Evolutionary conservation across 768 basidiomycete species (phyloP).

Genomic region (Mycena kentingensis): DNA sequence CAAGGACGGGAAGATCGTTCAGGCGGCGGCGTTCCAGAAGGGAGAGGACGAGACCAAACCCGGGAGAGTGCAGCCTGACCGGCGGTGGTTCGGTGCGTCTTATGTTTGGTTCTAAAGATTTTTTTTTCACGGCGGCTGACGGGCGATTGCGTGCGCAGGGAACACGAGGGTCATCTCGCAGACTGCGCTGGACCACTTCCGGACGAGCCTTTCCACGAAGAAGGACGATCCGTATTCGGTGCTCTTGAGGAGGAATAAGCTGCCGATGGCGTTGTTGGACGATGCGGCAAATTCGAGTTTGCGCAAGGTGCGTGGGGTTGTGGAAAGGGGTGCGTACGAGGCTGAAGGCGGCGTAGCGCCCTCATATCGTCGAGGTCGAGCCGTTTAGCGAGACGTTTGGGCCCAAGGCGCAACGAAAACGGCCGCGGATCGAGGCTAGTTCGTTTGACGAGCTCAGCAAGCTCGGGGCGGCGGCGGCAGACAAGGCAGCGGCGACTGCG

Average conservation of each 20-base stretch:
- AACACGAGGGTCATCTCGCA: slow-evolving; percentile 99
- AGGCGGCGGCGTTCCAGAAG: slow-evolving; percentile 95
- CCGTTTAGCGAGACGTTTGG: slow-evolving; percentile 95
- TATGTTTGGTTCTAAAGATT: slow-evolving; percentile 4
- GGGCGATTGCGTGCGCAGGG: slow-evolving; percentile 46
- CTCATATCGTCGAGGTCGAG: slow-evolving; percentile 96
- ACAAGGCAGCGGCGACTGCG: slow-evolving; percentile 51
- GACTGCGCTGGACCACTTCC: slow-evolving; percentile 93
- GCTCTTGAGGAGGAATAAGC: slow-evolving; percentile 88
- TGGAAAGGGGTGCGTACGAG: background rate
- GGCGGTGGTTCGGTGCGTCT: slow-evolving; percentile 92
- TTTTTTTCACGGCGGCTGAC: slow-evolving; percentile 8
- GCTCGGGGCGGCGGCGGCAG: slow-evolving; percentile 55
- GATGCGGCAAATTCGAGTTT: slow-evolving; percentile 80
- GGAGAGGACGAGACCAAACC: slow-evolving; percentile 89
- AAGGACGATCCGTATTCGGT: slow-evolving; percentile 97
- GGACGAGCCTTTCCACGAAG: slow-evolving; percentile 80
- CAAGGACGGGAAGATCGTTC: slow-evolving; percentile 86
- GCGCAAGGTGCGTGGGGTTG: slow-evolving; percentile 59
- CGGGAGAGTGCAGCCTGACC: slow-evolving; percentile 91
- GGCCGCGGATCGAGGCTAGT: slow-evolving; percentile 83
- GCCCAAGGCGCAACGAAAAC: slow-evolving; percentile 92
- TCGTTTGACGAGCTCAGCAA: slow-evolving; percentile 89
- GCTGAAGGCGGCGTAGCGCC: slow-evolving; percentile 49
- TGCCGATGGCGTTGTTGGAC: slow-evolving; percentile 94